Conservation (phyloP, 805 yeast genomes). For the Ascoidea tarda region DNA sequence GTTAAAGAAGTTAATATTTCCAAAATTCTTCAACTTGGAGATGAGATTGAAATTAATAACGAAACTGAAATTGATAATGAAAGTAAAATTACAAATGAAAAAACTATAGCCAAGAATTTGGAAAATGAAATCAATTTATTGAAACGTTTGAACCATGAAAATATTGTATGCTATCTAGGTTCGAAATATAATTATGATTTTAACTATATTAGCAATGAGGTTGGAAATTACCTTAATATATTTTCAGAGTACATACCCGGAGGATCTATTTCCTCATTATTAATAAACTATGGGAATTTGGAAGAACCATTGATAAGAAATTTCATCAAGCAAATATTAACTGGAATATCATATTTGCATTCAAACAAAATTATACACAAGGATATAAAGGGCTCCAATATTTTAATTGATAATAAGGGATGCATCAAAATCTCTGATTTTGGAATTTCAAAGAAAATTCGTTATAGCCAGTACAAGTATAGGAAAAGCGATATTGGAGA, state of each 20-base stretch:
- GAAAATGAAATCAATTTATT: constrained; percentile 33
- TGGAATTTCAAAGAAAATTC: constrained; percentile 37
- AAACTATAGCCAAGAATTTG: constrained; percentile 54
- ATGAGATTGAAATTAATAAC: constrained; percentile 14
- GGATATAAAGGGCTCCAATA: constrained; percentile 54
- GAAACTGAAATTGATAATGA: constrained; percentile 13
- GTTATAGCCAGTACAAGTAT: constrained; percentile 14
- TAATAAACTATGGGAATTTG: constrained; percentile 44
- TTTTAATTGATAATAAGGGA: constrained; percentile 43
- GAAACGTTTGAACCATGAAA: constrained; percentile 40
- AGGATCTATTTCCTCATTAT: constrained; percentile 37
- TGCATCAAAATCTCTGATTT: constrained; percentile 53
- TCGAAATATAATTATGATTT: constrained; percentile 14
- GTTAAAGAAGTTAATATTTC: constrained; percentile 84
- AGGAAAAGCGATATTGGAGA: constrained; percentile 28
- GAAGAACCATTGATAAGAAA: constrained; percentile 45
- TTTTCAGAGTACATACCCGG: constrained; percentile 30
- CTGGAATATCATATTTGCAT: constrained; percentile 43
- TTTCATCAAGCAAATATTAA: constrained; percentile 37
- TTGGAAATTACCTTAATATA: constrained; percentile 9
- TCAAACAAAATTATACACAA: constrained; percentile 45
- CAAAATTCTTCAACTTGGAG: constrained; percentile 22
- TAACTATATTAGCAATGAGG: background rate
- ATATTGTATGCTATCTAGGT: constrained; percentile 44
- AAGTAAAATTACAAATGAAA: constrained; percentile 11